Evolutionary conservation across 805 yeast species (phyloP), one percentile per base, ranked within the genome.

Genomic region (Saturnispora zaruensis): DNA sequence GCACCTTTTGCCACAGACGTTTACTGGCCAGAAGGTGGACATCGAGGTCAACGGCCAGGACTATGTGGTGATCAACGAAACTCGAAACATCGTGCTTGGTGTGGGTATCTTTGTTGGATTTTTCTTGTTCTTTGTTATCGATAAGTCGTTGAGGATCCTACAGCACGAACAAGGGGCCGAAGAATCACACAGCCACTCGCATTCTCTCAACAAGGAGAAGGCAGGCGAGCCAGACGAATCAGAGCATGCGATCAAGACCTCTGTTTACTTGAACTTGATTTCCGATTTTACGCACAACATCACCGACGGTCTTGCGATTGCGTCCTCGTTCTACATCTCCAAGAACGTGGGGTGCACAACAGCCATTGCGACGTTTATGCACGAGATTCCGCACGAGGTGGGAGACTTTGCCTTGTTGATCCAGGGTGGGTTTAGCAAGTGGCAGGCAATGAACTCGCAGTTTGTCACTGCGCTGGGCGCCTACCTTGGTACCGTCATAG

Each of bases 371-470:
- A 82, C 84, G 26, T 74, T 84, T 53, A 75, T 82, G 64, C 93
- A 85, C 62, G 93, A 85, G 62, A 76, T 84, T 45, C 93, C 93
- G 5, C 93, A 85, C 61, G 88, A 84, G 60, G 76, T 85, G 53
- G 90, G 91, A 44, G 93, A 85, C 60, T 85, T 81, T 66, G 90
- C 89, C 0, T 67, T 85, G 24, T 67, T 85, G 52, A 75, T 82
- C 53, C 79, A 81, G 58, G 82, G 82, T 21, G 91, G 91, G 0
- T 76, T 81, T 55, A 71, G 85, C 20, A 79, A 79, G 64, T 66
- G 77, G 64, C 79, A 79, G 54, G 88, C 87, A 2, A 72, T 82
- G 73, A 73, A 72, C 48, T 79, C 86, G 0, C 90, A 84, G 64
- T 72, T 82, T 48, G 57, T 82, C 32, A 82, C 89, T 3, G 82